Conservation (phyloP, 2,329 filamentous ascomycete species). For the Sporothrix pallida region DNA sequence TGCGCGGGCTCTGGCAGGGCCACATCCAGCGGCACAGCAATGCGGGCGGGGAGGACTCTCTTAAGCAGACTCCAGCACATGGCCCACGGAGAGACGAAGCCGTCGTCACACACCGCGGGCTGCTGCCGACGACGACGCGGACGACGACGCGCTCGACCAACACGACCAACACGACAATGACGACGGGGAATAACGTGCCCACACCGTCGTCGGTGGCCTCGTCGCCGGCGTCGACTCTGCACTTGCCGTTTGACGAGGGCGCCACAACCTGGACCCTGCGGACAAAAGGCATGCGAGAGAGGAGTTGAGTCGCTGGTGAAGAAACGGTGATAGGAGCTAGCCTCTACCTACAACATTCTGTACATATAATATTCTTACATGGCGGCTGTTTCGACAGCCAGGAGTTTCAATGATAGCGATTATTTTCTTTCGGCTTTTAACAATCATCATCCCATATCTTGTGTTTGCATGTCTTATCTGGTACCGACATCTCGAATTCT, state of each 20-base stretch:
- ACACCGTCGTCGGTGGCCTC: background rate
- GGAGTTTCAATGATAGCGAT: conserved; percentile 20
- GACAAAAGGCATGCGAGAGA: conserved; percentile 63
- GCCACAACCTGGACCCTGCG: conserved; percentile 57
- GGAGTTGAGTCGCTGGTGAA: background rate
- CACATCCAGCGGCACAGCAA: conserved; percentile 48
- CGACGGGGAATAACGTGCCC: background rate
- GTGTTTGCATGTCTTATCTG: background rate
- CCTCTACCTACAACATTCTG: background rate
- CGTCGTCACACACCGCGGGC: background rate
- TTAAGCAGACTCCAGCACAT: background rate
- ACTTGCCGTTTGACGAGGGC: conserved; percentile 55
- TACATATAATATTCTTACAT: conserved; percentile 12
- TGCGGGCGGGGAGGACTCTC: background rate
- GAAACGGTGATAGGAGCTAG: too few species aligned
- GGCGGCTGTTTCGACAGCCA: background rate
- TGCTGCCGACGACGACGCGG: conserved; percentile 17
- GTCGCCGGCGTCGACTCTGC: conserved; percentile 37
- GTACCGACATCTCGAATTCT: background rate
- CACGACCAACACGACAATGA: background rate
- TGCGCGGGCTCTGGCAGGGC: conserved; percentile 63
- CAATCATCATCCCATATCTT: too few species aligned
- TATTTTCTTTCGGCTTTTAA: background rate
- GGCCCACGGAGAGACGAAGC: background rate
- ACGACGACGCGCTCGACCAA: background rate